phyloP scores from a whole-genome alignment of 345 rosid species.

The Gossypium turneri region DNA sequence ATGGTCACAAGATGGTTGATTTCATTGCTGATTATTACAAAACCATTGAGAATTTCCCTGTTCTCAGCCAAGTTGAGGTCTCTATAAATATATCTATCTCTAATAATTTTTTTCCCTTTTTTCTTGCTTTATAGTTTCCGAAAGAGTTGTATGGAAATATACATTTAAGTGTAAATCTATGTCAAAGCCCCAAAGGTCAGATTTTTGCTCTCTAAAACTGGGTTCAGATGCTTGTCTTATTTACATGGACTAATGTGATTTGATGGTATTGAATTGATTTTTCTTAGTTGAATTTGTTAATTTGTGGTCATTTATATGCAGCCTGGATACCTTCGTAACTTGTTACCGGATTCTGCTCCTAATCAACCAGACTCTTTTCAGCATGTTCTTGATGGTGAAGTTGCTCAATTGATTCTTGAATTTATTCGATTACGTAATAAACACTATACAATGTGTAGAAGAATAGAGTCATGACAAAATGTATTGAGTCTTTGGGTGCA shows the following conservation, averaged over 20 bases:
- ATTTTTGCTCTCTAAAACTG: background rate
- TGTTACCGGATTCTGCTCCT: constrained; percentile 82
- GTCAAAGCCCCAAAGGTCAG: background rate
- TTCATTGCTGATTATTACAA: constrained; percentile 91
- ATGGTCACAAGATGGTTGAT: constrained; percentile 83
- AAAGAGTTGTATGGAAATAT: background rate
- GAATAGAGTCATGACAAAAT: background rate
- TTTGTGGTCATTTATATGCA: constrained; percentile 29
- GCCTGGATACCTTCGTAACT: constrained; percentile 80
- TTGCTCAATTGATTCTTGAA: constrained; percentile 9
- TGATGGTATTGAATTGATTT: background rate
- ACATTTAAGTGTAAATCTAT: background rate
- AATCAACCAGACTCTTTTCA: constrained; percentile 66
- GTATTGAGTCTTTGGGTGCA: background rate
- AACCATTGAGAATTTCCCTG: constrained; percentile 68
- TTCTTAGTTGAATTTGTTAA: background rate
- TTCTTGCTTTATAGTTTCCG: background rate
- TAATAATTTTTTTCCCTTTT: background rate
- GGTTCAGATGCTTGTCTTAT: background rate
- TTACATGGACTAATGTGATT: background rate
- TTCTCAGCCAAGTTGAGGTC: constrained; percentile 90
- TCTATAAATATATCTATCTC: background rate
- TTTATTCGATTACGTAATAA: background rate
- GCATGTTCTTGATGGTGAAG: constrained; percentile 73
- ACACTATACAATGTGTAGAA: background rate